Percentiles rank a stretch among this genome's conserved stretches.
Conservation (phyloP, 2,329 filamentous ascomycete species). For the Aphanocladium album region DNA sequence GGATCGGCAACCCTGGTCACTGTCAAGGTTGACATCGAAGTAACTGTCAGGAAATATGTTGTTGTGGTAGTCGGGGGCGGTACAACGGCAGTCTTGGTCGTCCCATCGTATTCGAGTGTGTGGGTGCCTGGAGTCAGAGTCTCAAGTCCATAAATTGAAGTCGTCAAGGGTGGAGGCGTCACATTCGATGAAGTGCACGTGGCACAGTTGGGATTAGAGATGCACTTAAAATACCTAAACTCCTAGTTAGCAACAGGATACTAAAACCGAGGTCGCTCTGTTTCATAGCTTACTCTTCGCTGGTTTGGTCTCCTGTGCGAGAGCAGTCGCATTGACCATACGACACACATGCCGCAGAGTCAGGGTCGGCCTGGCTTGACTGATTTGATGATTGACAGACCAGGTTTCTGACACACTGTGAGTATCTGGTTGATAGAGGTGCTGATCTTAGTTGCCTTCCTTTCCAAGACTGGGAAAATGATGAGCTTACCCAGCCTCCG, state of each 20-base stretch:
- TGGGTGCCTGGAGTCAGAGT: slow-evolving; percentile 9
- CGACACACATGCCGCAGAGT: slow-evolving; percentile 15
- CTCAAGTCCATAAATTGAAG: neutral
- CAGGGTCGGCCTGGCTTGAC: neutral
- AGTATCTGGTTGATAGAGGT: neutral
- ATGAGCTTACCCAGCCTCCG: slow-evolving; percentile 2
- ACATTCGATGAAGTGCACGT: neutral
- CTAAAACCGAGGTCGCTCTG: neutral
- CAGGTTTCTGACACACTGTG: slow-evolving; percentile 1
- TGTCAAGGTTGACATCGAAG: neutral
- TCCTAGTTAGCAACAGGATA: neutral
- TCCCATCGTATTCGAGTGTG: neutral
- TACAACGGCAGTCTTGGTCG: slow-evolving; percentile 2
- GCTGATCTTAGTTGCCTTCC: neutral
- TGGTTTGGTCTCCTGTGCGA: slow-evolving; percentile 22
- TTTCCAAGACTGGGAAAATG: neutral
- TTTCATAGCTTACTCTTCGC: slow-evolving; percentile 20
- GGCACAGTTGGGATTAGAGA: slow-evolving; percentile 10
- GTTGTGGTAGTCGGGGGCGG: neutral
- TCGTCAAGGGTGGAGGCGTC: neutral
- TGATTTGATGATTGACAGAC: neutral
- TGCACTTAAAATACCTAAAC: slow-evolving; percentile 11
- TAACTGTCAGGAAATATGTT: neutral
- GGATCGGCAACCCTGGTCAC: neutral
- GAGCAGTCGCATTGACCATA: slow-evolving; percentile 26